phyloP scores from a whole-genome alignment of 2,329 filamentous ascomycete genomes.

The Juglanconis juglandina region DNA sequence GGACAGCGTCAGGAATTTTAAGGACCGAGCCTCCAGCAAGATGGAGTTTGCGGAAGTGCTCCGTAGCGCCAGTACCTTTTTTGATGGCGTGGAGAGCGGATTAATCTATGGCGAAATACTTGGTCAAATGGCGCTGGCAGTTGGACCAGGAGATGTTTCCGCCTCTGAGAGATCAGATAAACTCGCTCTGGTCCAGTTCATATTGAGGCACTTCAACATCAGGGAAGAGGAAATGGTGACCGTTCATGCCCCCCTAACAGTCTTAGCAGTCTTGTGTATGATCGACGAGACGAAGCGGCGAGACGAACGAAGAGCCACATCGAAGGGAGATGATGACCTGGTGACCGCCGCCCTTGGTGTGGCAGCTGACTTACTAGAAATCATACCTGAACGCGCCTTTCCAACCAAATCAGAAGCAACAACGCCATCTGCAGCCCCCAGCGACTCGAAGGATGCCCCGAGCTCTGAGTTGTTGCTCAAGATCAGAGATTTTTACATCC shows the following conservation, averaged over 20 bases:
- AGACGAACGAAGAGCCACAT: constrained; percentile 19
- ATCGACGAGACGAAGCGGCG: constrained; percentile 50
- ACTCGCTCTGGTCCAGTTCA: constrained; percentile 74
- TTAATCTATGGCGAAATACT: constrained; percentile 86
- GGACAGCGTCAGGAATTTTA: constrained; percentile 73
- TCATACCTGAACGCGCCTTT: constrained; percentile 65
- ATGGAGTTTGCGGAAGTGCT: constrained; percentile 80
- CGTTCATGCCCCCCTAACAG: constrained; percentile 74
- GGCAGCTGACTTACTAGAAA: constrained; percentile 55
- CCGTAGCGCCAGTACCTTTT: constrained; percentile 90
- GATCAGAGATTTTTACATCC: constrained; percentile 65
- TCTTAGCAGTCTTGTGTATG: constrained; percentile 62
- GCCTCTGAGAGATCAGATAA: constrained; percentile 54
- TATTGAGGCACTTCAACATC: constrained; percentile 85
- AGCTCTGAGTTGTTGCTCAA: constrained; percentile 55
- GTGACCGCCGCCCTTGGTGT: constrained; percentile 41
- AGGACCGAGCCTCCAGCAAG: constrained; percentile 60
- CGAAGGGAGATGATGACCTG: constrained; percentile 19
- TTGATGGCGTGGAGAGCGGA: constrained; percentile 92
- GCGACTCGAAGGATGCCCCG: constrained; percentile 30
- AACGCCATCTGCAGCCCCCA: constrained; percentile 21
- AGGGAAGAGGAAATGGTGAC: constrained; percentile 94
- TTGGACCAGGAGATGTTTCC: constrained; percentile 43
- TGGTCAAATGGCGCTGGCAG: constrained; percentile 60
- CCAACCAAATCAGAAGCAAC: constrained; percentile 23